phyloP scores from a whole-genome alignment of 108 stramenopile genomes.

The Fragilaria crotonensis region DNA sequence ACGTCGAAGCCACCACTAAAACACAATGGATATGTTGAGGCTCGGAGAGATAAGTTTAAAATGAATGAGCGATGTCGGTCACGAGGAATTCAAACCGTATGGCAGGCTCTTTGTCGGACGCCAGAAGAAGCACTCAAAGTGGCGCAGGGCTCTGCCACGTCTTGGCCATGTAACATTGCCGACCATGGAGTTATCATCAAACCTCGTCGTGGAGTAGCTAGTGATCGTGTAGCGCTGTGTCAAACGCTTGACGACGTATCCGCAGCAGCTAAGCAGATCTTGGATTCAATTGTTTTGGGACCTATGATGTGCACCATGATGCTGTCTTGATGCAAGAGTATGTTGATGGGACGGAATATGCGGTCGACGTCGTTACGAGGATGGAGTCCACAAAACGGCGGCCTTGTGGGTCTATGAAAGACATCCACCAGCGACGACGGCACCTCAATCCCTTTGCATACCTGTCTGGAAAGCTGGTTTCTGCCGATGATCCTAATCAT shows the following conservation, averaged over 20 bases:
- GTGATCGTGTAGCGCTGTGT: background rate
- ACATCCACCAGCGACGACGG: constrained; percentile 15
- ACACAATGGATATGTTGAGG: background rate
- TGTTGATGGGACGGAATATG: background rate
- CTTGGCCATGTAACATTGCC: background rate
- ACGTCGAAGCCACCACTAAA: background rate
- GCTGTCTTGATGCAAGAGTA: background rate
- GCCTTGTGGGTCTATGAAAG: background rate
- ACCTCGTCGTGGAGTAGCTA: background rate
- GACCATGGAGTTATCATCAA: background rate
- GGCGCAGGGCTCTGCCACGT: background rate
- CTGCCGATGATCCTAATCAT: background rate
- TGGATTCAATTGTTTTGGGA: background rate
- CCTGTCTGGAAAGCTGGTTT: background rate
- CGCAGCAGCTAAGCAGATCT: background rate
- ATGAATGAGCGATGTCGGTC: background rate
- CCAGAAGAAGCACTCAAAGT: background rate
- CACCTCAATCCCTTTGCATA: background rate
- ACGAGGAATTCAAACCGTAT: background rate
- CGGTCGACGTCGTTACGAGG: background rate
- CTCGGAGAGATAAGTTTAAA: background rate
- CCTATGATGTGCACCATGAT: background rate
- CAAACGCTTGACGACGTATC: background rate
- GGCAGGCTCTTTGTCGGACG: background rate
- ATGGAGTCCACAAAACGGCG: background rate